These are phyloP conservation scores for Talaromyces wortmannii DNA, from an alignment of 495 filamentous ascomycete species.

Conservation along the genomic window DNA sequence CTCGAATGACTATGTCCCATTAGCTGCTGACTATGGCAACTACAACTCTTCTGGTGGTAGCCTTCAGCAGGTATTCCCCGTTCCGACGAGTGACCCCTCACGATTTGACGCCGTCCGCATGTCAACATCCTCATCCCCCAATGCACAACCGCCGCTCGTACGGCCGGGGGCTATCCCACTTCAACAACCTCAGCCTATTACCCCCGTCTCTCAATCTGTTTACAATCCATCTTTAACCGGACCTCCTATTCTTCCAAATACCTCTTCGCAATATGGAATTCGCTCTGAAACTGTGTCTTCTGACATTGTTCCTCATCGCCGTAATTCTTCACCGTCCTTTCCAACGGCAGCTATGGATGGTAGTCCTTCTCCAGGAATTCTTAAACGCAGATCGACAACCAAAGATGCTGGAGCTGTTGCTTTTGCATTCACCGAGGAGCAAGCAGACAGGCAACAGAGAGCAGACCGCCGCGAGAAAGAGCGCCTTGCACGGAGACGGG, in stretches of 20 bases:
- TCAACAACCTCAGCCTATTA: constrained; percentile 51
- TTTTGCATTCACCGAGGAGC: constrained; percentile 42
- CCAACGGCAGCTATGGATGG: constrained; percentile 17
- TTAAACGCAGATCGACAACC: constrained; percentile 28
- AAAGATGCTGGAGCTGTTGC: constrained; percentile 41
- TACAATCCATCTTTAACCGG: constrained; percentile 36
- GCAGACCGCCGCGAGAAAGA: constrained; percentile 23
- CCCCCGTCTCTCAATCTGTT: constrained; percentile 47
- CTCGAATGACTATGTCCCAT: constrained; percentile 5
- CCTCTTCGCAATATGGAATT: neutral
- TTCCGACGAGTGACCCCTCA: constrained; percentile 54
- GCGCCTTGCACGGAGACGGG: constrained; percentile 15
- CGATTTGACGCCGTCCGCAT: constrained; percentile 47
- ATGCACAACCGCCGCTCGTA: constrained; percentile 36
- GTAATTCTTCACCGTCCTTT: constrained; percentile 29
- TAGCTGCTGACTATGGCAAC: constrained; percentile 14
- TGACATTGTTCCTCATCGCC: constrained; percentile 13
- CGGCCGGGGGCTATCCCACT: constrained; percentile 46
- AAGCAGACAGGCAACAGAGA: constrained; percentile 35
- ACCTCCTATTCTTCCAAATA: constrained; percentile 22
- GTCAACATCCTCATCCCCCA: constrained; percentile 38
- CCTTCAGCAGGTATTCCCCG: constrained; percentile 45
- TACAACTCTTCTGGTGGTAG: constrained; percentile 24
- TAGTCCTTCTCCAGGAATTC: constrained; percentile 9
- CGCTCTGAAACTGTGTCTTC: neutral